Evolutionary conservation across 2,329 filamentous ascomycete species (phyloP), one percentile per base, ranked within the genome.

Genomic region (Madurella mycetomatis): DNA sequence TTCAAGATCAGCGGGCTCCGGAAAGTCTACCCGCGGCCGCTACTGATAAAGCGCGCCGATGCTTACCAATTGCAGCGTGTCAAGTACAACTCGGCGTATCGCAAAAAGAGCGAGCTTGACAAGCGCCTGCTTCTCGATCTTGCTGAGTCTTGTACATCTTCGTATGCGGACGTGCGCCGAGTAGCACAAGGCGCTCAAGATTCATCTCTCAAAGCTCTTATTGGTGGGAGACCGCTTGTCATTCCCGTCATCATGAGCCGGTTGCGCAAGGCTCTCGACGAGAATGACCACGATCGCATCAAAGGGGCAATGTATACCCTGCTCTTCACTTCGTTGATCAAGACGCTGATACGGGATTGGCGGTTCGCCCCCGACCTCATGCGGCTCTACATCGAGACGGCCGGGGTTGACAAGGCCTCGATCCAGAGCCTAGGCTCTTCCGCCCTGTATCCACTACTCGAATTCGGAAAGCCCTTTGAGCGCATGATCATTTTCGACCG

Each of bases 1-100:
- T 99, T 96, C 77, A 96, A 96, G 72, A 89, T 96, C 67, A 95
- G 88, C 61, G 94, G 94, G 4, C 76, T 96, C 18, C 83, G 92
- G 49, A 99, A 99, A 68, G 84, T 88, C 49, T 99, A 99, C 66
- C 94, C 94, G 12, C 84, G 94, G 41, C 90, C 94, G 34, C 75
- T 99, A n/a, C 81, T 99, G 11, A 86, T 97, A 55, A 90, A 94
- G 67, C 84, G 94, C 60, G 94, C 94, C 15, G 92, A 96, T 67
- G 88, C 95, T 2, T 99, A 99, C 68, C 92, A 97, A 65, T 79
- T 96, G 53, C 87, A 96, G 68, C 86, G 94, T n/a, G 78, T 96
- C 48, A 90, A 95, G 62, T 92, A 96, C 72, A 99, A 97, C 64
- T 87, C 92, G 30, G 86, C 90, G 1, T 88, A 92, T 17, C 82